These are phyloP conservation scores for Epichloe gansuensis DNA, from an alignment of 2,329 filamentous ascomycete genomes.

Conservation along the genomic window DNA sequence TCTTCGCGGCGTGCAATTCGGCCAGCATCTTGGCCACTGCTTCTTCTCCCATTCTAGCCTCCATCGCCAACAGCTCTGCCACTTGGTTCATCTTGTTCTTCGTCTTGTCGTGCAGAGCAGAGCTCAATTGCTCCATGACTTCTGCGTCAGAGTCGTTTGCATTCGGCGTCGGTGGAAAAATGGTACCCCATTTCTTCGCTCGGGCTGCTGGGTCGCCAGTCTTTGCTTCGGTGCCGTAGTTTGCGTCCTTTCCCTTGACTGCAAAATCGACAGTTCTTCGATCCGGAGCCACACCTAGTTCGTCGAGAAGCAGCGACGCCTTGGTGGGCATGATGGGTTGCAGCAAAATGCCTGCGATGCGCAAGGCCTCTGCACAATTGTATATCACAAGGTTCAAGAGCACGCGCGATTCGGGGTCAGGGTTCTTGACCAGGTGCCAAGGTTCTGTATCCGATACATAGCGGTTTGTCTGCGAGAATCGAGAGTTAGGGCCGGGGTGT, in stretches of 20 bases:
- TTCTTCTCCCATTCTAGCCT: conserved; percentile 16
- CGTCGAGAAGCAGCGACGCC: conserved; percentile 57
- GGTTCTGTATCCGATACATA: conserved; percentile 49
- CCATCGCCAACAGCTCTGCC: conserved; percentile 16
- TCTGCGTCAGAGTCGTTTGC: conserved; percentile 14
- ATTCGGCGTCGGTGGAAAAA: conserved; percentile 37
- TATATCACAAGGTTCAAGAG: conserved; percentile 52
- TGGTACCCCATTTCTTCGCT: conserved; percentile 24
- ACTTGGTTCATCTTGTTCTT: conserved; percentile 17
- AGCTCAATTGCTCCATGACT: conserved; percentile 9
- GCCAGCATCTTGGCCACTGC: conserved; percentile 12
- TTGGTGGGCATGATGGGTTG: conserved; percentile 87
- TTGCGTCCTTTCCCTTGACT: conserved; percentile 46
- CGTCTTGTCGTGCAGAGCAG: conserved; percentile 9
- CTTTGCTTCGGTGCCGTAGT: conserved; percentile 45
- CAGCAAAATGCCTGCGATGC: conserved; percentile 69
- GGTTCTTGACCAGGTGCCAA: conserved; percentile 45
- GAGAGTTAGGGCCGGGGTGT: no score
- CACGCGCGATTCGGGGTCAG: conserved; percentile 19
- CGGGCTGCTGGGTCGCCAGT: conserved; percentile 16
- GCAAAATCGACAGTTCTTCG: conserved; percentile 53
- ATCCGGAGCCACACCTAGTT: conserved; percentile 54
- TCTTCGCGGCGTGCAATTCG: conserved; percentile 6
- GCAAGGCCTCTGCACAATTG: conserved; percentile 59
- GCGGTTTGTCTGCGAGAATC: conserved; percentile 22